Percentiles rank a stretch among this genome's conserved stretches.
These are phyloP conservation scores for Aureobasidium melanogenum DNA, from an alignment of 2,329 filamentous ascomycete species.

Conservation along the genomic window DNA sequence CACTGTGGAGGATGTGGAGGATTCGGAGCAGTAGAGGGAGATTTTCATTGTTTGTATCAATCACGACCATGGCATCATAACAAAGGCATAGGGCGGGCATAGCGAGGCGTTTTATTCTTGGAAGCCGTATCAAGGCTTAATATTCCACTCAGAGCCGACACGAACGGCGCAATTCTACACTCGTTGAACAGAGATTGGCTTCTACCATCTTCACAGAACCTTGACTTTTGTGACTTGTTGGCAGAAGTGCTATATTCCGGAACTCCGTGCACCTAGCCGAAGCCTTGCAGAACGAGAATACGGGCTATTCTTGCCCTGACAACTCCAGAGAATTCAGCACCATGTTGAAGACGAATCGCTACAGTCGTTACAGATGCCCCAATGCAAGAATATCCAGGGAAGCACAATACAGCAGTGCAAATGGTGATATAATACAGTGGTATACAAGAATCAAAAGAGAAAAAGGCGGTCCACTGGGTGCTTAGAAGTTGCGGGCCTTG, in stretches of 20 bases:
- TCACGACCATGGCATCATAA: neutral
- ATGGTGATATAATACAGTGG: neutral
- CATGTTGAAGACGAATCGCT: neutral
- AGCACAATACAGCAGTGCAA: neutral
- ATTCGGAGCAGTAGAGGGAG: constrained; percentile 16
- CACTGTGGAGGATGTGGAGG: constrained; percentile 31
- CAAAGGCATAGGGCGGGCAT: constrained; percentile 8
- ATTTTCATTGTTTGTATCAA: neutral
- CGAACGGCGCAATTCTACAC: neutral
- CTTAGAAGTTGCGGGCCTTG: constrained; percentile 27
- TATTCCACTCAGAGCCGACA: neutral
- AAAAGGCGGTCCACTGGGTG: neutral
- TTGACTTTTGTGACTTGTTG: no score
- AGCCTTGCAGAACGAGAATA: neutral
- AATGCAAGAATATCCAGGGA: neutral
- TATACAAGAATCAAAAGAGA: neutral
- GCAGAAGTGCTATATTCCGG: no score
- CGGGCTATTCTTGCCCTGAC: neutral
- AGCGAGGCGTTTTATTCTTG: constrained; percentile 9
- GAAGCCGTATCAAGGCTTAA: neutral
- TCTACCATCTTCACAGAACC: neutral
- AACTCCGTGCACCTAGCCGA: neutral
- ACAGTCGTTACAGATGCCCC: neutral
- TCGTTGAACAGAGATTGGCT: neutral
- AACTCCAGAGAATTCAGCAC: neutral